Percentiles rank a stretch among this genome's conserved stretches.
phyloP scores from a whole-genome alignment of 495 filamentous ascomycete genomes.

The Aspergillus nidulans region DNA sequence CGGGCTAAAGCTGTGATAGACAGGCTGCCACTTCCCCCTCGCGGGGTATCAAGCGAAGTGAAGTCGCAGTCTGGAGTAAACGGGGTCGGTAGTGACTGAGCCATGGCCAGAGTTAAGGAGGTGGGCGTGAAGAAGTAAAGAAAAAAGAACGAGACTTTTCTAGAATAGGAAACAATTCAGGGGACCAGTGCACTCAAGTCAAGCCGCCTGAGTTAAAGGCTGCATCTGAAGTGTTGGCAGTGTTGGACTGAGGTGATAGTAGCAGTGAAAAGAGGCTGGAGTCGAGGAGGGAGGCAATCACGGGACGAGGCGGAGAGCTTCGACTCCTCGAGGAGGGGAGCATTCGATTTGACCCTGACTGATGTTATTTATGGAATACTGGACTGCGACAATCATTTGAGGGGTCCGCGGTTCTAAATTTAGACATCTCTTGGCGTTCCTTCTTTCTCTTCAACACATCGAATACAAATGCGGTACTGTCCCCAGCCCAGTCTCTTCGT shows the following conservation, averaged over 20 bases:
- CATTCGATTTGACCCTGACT: background rate
- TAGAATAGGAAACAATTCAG: conserved; percentile 10
- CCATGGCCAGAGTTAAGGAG: conserved; percentile 3
- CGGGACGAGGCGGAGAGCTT: conserved; percentile 11
- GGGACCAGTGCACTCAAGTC: background rate
- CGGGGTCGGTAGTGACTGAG: conserved; percentile 21
- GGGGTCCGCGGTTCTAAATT: conserved; percentile 14
- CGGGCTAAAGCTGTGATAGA: conserved; percentile 61
- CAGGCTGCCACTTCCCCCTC: conserved; percentile 17
- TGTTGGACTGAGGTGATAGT: background rate
- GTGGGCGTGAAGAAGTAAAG: background rate
- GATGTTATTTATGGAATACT: conserved; percentile 11
- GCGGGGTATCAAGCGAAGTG: conserved; percentile 30
- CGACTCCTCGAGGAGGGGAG: background rate
- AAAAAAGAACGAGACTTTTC: conserved; percentile 5
- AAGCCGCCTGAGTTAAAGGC: background rate
- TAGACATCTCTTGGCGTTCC: conserved; percentile 10
- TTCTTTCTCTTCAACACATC: background rate
- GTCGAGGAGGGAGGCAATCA: conserved; percentile 7
- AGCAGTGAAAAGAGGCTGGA: background rate
- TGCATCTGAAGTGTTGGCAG: conserved; percentile 13
- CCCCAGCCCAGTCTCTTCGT: background rate
- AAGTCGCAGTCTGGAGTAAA: conserved; percentile 39
- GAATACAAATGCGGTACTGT: background rate
- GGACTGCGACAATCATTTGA: background rate